Conservation (phyloP, 352 stramenopile species). For the Aphanomyces stellatus region DNA sequence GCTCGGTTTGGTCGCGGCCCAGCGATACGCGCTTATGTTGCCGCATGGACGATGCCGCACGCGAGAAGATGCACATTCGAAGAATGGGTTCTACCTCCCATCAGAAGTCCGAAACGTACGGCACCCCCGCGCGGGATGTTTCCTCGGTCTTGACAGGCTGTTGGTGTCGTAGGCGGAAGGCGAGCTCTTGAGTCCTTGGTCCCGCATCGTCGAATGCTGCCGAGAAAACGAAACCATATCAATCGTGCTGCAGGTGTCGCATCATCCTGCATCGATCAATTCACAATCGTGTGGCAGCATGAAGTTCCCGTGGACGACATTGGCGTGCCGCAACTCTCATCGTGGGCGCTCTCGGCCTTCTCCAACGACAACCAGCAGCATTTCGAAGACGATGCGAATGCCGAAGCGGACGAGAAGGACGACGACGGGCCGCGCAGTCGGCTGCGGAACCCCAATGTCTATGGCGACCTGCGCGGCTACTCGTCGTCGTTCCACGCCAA, state of each 20-base stretch:
- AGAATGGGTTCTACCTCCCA: constrained; percentile 74
- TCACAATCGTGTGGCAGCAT: constrained; percentile 31
- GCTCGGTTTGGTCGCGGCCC: constrained; percentile 69
- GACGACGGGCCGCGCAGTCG: neutral
- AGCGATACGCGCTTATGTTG: constrained; percentile 57
- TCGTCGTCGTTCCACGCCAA: constrained; percentile 55
- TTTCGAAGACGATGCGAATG: constrained; percentile 41
- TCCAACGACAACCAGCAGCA: constrained; percentile 21
- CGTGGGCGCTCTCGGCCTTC: constrained; percentile 59
- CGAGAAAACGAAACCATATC: constrained; percentile 64
- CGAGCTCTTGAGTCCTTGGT: constrained; percentile 36
- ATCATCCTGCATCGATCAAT: too few relatives aligned
- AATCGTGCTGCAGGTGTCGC: constrained; percentile 56
- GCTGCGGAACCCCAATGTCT: neutral
- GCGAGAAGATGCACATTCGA: constrained; percentile 61
- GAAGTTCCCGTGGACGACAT: constrained; percentile 78
- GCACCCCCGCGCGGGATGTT: neutral
- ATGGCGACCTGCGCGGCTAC: constrained; percentile 25
- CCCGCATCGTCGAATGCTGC: constrained; percentile 48
- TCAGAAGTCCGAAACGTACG: constrained; percentile 28
- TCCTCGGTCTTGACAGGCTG: neutral
- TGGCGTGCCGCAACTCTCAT: constrained; percentile 48
- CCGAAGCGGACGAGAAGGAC: constrained; percentile 11
- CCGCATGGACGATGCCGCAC: constrained; percentile 65
- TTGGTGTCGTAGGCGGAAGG: constrained; percentile 28